phyloP scores from a whole-genome alignment of 768 basidiomycete genomes.

The Cystobasidium ongulense region DNA sequence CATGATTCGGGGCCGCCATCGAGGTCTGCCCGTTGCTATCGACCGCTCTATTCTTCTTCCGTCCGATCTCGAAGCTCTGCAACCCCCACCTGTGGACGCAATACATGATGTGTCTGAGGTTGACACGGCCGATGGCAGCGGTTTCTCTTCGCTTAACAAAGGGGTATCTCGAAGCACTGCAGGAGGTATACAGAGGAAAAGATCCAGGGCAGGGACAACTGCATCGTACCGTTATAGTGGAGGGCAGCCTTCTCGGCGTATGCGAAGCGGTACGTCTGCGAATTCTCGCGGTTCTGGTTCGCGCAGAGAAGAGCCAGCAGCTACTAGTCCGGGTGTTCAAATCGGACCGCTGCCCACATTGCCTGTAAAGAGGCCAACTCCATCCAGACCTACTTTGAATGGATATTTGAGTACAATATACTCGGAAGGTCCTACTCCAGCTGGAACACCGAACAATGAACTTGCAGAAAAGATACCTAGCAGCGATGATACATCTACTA shows the following conservation, averaged over 20 bases:
- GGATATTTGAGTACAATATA: conserved; percentile 5
- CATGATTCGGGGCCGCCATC: conserved; percentile 62
- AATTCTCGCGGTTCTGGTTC: neutral
- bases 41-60: conserved; percentile 71
- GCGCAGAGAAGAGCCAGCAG: neutral
- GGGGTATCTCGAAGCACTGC: neutral
- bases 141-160: neutral
- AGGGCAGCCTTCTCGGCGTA: neutral
- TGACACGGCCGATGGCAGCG: neutral
- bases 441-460: neutral
- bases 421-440: conserved; percentile 5
- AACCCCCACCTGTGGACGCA: neutral
- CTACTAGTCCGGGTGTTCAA: neutral
- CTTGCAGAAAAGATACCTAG: neutral
- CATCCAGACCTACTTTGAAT: neutral
- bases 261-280: neutral
- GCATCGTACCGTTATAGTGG: neutral
- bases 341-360: neutral
- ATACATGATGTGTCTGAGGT: neutral
- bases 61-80: conserved; percentile 49
- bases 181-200: neutral
- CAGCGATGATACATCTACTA: neutral
- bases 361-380: neutral
- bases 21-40: conserved; percentile 41
- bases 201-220: neutral